Conservation (phyloP, 129 eudicot species). For the Flaveria sonorensis region DNA sequence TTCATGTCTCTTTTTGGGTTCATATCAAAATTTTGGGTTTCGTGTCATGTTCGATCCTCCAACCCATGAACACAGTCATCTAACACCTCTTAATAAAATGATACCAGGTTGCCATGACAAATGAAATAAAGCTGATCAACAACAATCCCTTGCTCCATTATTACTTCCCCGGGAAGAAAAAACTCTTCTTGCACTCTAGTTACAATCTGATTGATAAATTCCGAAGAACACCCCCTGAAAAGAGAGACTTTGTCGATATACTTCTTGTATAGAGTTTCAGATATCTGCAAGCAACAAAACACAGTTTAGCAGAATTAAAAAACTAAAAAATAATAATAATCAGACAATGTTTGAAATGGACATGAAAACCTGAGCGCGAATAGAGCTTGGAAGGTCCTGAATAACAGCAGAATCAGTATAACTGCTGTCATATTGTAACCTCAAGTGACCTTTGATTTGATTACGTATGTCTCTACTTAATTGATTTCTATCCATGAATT, state of each 20-base stretch:
- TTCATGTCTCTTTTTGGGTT: no score
- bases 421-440: slow-evolving; percentile 85
- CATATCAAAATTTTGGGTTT: neutral
- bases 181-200: slow-evolving; percentile 87
- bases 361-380: slow-evolving; percentile 77
- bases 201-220: slow-evolving; percentile 81
- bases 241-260: slow-evolving; percentile 66
- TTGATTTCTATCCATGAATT: slow-evolving; percentile 79
- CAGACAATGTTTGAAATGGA: neutral
- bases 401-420: slow-evolving; percentile 70
- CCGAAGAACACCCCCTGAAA: slow-evolving; percentile 78
- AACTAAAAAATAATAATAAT: no score
- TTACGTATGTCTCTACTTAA: slow-evolving; percentile 64
- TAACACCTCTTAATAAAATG: neutral
- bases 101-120: slow-evolving; percentile 82
- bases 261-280: slow-evolving; percentile 60
- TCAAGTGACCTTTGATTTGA: slow-evolving; percentile 78
- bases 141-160: slow-evolving; percentile 81
- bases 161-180: slow-evolving; percentile 92
- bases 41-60: neutral
- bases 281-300: slow-evolving; percentile 62
- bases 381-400: slow-evolving; percentile 84
- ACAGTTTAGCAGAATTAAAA: slow-evolving; percentile 1
- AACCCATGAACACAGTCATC: neutral
- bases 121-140: slow-evolving; percentile 94